Conservation (phyloP, 1,139 yeast genomes). For the Sugiyamaella xylanicola region DNA sequence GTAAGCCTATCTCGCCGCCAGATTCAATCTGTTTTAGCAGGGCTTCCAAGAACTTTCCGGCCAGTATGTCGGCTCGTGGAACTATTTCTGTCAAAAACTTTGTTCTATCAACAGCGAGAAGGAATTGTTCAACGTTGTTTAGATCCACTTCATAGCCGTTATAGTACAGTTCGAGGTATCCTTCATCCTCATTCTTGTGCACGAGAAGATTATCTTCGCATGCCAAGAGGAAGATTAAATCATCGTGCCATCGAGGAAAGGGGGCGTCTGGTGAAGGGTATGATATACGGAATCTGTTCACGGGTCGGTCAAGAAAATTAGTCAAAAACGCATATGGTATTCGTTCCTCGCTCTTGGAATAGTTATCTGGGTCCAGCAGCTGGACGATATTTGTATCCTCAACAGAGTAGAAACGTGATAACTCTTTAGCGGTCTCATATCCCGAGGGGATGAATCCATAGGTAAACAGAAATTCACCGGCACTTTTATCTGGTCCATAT, state of each 20-base stretch:
- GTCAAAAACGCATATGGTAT: conserved; percentile 28
- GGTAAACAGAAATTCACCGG: conserved; percentile 45
- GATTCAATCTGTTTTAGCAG: conserved; percentile 8
- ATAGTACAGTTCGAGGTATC: conserved; percentile 31
- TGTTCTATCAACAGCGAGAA: conserved; percentile 8
- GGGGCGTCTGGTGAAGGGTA: conserved; percentile 6
- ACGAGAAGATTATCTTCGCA: conserved; percentile 31
- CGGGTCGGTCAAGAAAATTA: conserved; percentile 28
- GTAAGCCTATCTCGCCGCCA: conserved; percentile 14
- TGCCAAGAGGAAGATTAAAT: conserved; percentile 34
- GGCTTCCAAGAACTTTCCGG: conserved; percentile 5
- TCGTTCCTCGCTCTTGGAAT: conserved; percentile 26
- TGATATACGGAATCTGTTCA: conserved; percentile 11
- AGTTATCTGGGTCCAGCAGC: conserved; percentile 29
- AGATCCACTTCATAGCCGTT: conserved; percentile 31
- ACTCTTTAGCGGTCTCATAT: conserved; percentile 25
- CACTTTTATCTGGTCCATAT: conserved; percentile 43
- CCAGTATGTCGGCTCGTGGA: conserved; percentile 13
- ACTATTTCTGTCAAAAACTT: conserved; percentile 12
- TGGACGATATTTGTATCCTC: conserved; percentile 29
- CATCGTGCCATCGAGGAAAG: conserved; percentile 31
- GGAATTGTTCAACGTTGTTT: conserved; percentile 24
- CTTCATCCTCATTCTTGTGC: conserved; percentile 27
- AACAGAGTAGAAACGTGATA: conserved; percentile 31
- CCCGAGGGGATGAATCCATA: conserved; percentile 45